Conservation (phyloP, 2,329 filamentous ascomycete species). For the Colletotrichum melonis region DNA sequence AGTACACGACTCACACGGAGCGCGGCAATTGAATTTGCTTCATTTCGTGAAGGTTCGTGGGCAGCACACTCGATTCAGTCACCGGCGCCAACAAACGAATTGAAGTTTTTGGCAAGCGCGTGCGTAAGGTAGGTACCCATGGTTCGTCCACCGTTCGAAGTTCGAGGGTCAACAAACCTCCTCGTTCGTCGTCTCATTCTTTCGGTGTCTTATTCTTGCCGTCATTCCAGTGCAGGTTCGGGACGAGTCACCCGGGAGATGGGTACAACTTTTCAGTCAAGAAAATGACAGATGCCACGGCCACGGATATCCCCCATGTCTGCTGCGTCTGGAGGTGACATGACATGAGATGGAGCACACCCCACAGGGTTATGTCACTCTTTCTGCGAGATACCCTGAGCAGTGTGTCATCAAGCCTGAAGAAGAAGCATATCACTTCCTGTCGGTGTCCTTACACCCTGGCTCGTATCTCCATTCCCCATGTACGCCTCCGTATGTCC, state of each 20-base stretch:
- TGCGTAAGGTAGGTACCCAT: not conserved
- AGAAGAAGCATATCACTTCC: not conserved
- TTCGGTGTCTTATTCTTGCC: not conserved
- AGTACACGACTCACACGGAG: not conserved
- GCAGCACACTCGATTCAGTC: not conserved
- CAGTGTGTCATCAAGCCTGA: slow-evolving; percentile 10
- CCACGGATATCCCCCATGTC: not conserved
- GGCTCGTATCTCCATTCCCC: not conserved
- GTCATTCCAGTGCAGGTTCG: not conserved
- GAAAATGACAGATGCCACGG: slow-evolving; percentile 1
- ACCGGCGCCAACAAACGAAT: not conserved
- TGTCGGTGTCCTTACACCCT: not conserved
- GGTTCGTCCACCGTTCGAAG: not conserved
- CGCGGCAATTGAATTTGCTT: not conserved
- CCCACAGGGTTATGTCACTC: slow-evolving; percentile 28
- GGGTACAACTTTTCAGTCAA: not conserved
- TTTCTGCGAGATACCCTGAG: slow-evolving; percentile 15
- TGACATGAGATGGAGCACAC: slow-evolving; percentile 3
- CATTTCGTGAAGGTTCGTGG: not conserved
- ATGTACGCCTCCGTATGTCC: not conserved
- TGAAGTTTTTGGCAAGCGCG: not conserved
- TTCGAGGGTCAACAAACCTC: not conserved
- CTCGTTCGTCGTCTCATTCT: not conserved
- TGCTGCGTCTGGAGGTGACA: not conserved
- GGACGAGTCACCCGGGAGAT: not conserved